These are phyloP conservation scores for Cyclocybe aegerita DNA, from an alignment of 768 basidiomycete genomes.

Conservation along the genomic window DNA sequence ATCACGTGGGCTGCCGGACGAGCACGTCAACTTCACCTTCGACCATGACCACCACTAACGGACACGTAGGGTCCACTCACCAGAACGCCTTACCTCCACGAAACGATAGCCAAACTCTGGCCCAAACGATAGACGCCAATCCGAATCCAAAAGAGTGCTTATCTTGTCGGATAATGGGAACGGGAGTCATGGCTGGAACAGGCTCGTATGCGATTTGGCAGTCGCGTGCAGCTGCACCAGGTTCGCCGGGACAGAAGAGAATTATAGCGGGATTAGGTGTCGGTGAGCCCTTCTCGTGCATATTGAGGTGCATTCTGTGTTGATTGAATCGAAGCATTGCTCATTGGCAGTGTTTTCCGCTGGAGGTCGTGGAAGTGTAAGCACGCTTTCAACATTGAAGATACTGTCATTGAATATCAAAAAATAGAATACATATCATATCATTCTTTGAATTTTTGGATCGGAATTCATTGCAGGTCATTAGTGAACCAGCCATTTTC, in stretches of 20 bases:
- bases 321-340: conserved; percentile 23
- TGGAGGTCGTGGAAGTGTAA: conserved; percentile 30
- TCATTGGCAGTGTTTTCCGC: conserved; percentile 37
- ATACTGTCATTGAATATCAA: no score
- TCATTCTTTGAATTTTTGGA: no score
- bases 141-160: conserved; percentile 44
- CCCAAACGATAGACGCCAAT: neutral
- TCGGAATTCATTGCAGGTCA: neutral
- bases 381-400: neutral
- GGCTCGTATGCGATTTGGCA: conserved; percentile 69
- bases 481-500: neutral
- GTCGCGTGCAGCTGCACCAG: conserved; percentile 62
- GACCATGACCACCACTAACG: no score
- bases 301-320: neutral
- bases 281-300: conserved; percentile 35
- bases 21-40: no score
- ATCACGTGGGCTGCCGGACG: no score
- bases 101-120: no score
- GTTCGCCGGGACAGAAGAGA: conserved; percentile 58
- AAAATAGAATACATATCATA: neutral
- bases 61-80: no score
- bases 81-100: no score
- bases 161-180: conserved; percentile 69
- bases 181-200: conserved; percentile 58
- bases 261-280: conserved; percentile 63